Evolutionary conservation across 2,329 filamentous ascomycete species (phyloP).

Genomic region (Alternaria ethzedia): DNA sequence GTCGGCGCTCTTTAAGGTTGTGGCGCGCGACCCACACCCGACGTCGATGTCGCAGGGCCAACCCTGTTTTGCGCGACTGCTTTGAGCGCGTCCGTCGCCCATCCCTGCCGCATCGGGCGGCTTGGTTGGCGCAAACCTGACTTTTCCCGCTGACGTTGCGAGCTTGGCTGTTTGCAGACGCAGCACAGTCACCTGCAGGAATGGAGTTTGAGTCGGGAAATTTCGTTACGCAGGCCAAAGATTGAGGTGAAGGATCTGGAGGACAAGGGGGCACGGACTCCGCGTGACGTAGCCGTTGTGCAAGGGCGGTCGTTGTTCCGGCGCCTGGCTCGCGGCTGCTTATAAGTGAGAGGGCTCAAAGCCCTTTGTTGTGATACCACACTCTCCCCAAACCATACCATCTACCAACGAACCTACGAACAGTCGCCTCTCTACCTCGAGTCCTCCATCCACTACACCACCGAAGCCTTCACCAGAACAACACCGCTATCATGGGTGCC

Average conservation of each 20-base stretch:
- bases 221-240: background rate
- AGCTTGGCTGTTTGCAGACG: slow-evolving; percentile 5
- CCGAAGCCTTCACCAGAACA: slow-evolving; percentile 10
- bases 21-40: slow-evolving; percentile 19
- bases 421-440: background rate
- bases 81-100: slow-evolving; percentile 13
- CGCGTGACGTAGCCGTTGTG: slow-evolving; percentile 12
- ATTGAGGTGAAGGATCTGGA: background rate
- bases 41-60: slow-evolving; percentile 4
- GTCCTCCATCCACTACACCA: background rate
- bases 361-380: slow-evolving; percentile 54
- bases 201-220: background rate
- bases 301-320: background rate
- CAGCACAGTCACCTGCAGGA: slow-evolving; percentile 7
- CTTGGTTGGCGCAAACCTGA: slow-evolving; percentile 9
- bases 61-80: slow-evolving; percentile 10
- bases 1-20: slow-evolving; percentile 17
- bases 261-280: slow-evolving; percentile 12
- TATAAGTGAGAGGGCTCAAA: slow-evolving; percentile 55
- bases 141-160: slow-evolving; percentile 5
- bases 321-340: background rate
- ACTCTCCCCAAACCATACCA: background rate
- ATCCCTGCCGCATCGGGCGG: slow-evolving; percentile 19
- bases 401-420: background rate
- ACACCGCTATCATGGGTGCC: slow-evolving; percentile 71